These are phyloP conservation scores for Mortierella sp. DNA, from an alignment of 371 early-diverging fungal species.

Conservation along the genomic window DNA sequence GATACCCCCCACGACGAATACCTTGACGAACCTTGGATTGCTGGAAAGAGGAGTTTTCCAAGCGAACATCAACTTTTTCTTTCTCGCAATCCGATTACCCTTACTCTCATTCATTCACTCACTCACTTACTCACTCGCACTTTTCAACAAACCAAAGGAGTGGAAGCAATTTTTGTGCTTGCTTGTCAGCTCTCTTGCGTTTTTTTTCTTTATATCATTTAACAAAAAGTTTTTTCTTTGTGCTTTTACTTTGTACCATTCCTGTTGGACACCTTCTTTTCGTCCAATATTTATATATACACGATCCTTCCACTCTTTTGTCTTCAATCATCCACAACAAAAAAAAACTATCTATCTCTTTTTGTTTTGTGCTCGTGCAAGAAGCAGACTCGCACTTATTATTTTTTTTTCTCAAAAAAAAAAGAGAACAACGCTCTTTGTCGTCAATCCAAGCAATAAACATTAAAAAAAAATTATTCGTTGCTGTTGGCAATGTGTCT, in stretches of 20 bases:
- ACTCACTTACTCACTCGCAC: not conserved
- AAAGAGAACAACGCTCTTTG: not conserved
- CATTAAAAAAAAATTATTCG: not conserved
- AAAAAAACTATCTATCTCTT: not conserved
- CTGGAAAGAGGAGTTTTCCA: no score
- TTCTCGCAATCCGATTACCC: not conserved
- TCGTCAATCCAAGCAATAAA: slow-evolving; percentile 3
- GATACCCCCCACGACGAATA: slow-evolving; percentile 21
- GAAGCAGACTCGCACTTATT: no score
- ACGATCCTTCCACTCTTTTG: no score
- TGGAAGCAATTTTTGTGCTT: not conserved
- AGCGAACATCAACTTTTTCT: not conserved
- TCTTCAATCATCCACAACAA: no score
- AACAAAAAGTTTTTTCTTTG: slow-evolving; percentile 5
- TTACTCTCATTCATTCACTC: not conserved
- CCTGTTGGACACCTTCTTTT: not conserved
- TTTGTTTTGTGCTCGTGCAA: no score
- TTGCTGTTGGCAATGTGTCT: no score
- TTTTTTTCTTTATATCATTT: not conserved
- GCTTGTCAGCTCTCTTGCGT: not conserved
- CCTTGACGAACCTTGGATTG: not conserved
- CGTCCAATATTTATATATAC: not conserved
- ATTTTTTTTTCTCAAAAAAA: not conserved
- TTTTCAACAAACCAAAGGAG: slow-evolving; percentile 6
- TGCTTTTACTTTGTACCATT: slow-evolving; percentile 23